These are phyloP conservation scores for Penicillium robsamsonii DNA, from an alignment of 495 filamentous ascomycete genomes.

Conservation along the genomic window DNA sequence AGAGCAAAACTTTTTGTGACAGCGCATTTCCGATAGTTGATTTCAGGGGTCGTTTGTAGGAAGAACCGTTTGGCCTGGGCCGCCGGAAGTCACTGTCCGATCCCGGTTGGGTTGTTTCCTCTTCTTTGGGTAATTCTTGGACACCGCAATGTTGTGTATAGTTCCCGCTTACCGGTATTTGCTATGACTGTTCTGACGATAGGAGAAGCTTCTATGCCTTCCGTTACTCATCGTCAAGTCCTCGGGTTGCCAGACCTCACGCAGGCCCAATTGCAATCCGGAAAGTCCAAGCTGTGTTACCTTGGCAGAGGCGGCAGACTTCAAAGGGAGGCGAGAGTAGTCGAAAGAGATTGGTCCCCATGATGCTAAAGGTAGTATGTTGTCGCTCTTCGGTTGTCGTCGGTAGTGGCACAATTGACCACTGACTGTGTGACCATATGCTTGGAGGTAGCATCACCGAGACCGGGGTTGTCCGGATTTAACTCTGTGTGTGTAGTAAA, in stretches of 20 bases:
- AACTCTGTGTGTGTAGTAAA: constrained; percentile 2
- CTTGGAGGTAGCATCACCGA: constrained; percentile 10
- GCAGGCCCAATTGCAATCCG: constrained; percentile 25
- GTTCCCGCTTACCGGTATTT: constrained; percentile 10
- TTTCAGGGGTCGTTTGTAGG: constrained; percentile 15
- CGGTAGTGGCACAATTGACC: constrained; percentile 15
- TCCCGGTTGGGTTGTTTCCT: constrained; percentile 12
- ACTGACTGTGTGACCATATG: constrained; percentile 9
- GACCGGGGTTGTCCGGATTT: constrained; percentile 11
- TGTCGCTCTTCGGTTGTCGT: not conserved
- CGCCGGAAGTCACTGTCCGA: constrained; percentile 21
- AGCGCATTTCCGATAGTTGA: constrained; percentile 13
- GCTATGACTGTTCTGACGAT: not conserved
- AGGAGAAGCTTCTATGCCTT: constrained; percentile 25
- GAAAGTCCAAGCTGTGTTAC: constrained; percentile 20
- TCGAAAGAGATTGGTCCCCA: constrained; percentile 5
- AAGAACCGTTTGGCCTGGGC: constrained; percentile 21
- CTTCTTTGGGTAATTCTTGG: not conserved
- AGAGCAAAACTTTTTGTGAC: constrained; percentile 15
- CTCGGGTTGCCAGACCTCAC: constrained; percentile 9
- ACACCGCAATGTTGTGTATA: constrained; percentile 6
- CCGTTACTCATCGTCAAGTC: constrained; percentile 19
- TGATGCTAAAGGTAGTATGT: constrained; percentile 11
- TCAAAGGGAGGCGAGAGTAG: constrained; percentile 8
- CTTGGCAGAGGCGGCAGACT: not conserved